Conservation (phyloP, 2,329 filamentous ascomycete species). For the Rhinocladiella similis region DNA sequence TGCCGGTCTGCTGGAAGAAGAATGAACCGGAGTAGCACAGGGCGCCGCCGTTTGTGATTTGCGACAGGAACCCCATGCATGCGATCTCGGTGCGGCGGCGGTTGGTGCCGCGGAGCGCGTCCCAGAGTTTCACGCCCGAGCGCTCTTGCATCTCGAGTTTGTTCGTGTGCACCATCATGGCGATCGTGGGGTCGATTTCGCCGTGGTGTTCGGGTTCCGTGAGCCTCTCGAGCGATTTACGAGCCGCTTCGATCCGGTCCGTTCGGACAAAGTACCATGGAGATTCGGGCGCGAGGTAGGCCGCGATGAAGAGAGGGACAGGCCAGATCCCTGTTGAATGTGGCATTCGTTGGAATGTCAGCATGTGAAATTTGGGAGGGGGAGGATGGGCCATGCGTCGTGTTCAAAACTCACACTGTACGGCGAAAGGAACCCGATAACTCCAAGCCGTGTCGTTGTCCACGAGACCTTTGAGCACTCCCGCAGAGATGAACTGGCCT, state of each 20-base stretch:
- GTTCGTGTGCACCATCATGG: constrained; percentile 43
- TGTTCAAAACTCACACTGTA: constrained; percentile 25
- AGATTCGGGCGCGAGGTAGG: constrained; percentile 27
- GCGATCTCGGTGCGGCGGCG: constrained; percentile 44
- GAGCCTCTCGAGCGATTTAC: constrained; percentile 34
- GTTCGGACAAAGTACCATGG: constrained; percentile 37
- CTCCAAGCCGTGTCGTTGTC: constrained; percentile 19
- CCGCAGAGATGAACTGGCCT: constrained; percentile 55
- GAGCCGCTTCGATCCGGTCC: constrained; percentile 36
- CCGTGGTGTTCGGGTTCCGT: constrained; percentile 34
- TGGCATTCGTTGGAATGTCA: too few relatives aligned
- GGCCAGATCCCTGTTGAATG: constrained; percentile 25
- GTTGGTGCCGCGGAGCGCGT: constrained; percentile 35
- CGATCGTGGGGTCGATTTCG: constrained; percentile 34
- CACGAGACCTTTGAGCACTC: constrained; percentile 25
- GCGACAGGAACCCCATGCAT: constrained; percentile 38
- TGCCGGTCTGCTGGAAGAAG: constrained; percentile 53
- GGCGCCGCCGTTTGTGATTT: constrained; percentile 34
- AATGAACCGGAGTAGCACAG: constrained; percentile 34
- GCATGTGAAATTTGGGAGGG: too few relatives aligned
- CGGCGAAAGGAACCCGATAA: constrained; percentile 28
- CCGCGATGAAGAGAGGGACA: constrained; percentile 23
- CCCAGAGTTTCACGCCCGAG: constrained; percentile 30
- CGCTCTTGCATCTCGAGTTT: constrained; percentile 32
- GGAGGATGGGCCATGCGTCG: too few relatives aligned